These are phyloP conservation scores for Baudoinia panamericana DNA, from an alignment of 495 filamentous ascomycete genomes.

Conservation along the genomic window DNA sequence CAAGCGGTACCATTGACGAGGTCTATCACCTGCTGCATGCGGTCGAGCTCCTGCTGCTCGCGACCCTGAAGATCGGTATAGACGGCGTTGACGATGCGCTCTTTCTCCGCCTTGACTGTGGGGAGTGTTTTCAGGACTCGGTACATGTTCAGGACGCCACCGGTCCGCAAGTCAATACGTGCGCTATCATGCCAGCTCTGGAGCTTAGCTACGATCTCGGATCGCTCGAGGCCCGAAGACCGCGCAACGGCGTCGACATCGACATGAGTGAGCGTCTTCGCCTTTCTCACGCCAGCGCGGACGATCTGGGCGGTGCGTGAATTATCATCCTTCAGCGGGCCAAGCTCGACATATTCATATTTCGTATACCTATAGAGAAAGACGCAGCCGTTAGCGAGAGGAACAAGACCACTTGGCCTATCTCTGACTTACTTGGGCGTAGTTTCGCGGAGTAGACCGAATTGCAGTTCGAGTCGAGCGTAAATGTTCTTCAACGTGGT, in stretches of 20 bases:
- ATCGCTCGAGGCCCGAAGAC: conserved; percentile 22
- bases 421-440: no score
- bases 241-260: conserved; percentile 33
- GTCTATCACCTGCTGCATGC: conserved; percentile 36
- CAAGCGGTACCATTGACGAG: conserved; percentile 38
- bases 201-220: conserved; percentile 37
- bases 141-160: conserved; percentile 39
- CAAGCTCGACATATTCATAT: conserved; percentile 35
- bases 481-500: conserved; percentile 36
- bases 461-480: conserved; percentile 42
- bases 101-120: conserved; percentile 25
- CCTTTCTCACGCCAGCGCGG: conserved; percentile 21
- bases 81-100: conserved; percentile 31
- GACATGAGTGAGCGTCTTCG: conserved; percentile 29
- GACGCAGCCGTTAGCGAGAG: no score
- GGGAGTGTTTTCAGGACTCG: conserved; percentile 37
- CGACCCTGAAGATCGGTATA: conserved; percentile 36
- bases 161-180: conserved; percentile 35
- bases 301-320: conserved; percentile 29
- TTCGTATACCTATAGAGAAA: no score
- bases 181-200: conserved; percentile 35
- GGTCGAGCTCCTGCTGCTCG: conserved; percentile 37
- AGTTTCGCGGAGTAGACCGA: conserved; percentile 39
- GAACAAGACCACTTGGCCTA: no score
- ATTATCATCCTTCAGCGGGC: conserved; percentile 22